These are phyloP conservation scores for Lentinula detonsa DNA, from an alignment of 768 basidiomycete genomes.

Conservation along the genomic window DNA sequence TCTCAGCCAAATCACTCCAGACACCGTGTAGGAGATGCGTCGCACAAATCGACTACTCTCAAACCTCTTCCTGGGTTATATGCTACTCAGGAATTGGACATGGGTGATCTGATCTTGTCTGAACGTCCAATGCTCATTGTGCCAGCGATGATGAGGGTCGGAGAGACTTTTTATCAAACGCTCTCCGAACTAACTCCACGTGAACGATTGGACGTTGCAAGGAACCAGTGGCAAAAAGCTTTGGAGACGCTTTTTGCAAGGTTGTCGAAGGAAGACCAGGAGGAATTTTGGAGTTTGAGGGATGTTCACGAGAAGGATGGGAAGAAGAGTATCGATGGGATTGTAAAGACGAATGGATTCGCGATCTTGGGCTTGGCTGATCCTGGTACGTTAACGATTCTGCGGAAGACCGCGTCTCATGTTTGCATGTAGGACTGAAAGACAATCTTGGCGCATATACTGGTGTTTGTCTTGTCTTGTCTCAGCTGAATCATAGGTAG, in stretches of 20 bases:
- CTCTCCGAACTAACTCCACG: not conserved
- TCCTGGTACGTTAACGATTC: constrained; percentile 7
- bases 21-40: not conserved
- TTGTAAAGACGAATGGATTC: constrained; percentile 27
- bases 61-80: constrained; percentile 18
- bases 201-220: not conserved
- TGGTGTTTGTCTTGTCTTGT: constrained; percentile 21
- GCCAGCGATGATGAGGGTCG: constrained; percentile 7
- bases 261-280: constrained; percentile 18
- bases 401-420: not conserved
- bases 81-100: constrained; percentile 20
- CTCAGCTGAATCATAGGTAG: constrained; percentile 33
- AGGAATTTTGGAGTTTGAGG: constrained; percentile 22
- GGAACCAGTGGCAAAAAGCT: constrained; percentile 15
- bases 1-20: not conserved
- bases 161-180: not conserved
- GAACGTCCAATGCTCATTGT: constrained; percentile 31
- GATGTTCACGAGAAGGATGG: constrained; percentile 27
- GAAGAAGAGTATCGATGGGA: constrained; percentile 25
- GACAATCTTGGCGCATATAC: constrained; percentile 12
- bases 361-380: constrained; percentile 14
- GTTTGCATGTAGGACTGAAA: not conserved
- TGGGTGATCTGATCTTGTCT: constrained; percentile 26
- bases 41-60: not conserved
- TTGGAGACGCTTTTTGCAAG: constrained; percentile 18